Percentiles rank a stretch among this genome's conserved stretches.
Conservation (phyloP, 106 monocot species). For the Dendrobium chrysotoxum region DNA sequence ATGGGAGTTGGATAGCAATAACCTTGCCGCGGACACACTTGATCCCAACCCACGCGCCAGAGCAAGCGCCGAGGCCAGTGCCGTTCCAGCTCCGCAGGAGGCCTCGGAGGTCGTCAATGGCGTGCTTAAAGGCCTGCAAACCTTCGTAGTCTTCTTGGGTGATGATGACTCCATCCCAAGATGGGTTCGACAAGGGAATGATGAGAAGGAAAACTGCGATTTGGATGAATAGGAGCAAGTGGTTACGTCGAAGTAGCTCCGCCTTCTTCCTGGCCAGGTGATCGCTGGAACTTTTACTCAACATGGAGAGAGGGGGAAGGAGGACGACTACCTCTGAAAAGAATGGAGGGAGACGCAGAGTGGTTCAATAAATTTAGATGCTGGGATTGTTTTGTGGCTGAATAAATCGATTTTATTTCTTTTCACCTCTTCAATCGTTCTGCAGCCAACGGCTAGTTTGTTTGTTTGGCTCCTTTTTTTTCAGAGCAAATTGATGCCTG, state of each 20-base stretch:
- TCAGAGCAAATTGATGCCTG: not conserved
- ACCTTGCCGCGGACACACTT: slow-evolving; percentile 77
- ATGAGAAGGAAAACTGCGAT: not conserved
- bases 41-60: slow-evolving; percentile 76
- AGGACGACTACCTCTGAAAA: too few relatives aligned
- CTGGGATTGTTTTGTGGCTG: not conserved
- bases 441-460: slow-evolving; percentile 7
- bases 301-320: not conserved
- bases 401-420: not conserved
- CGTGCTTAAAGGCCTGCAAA: slow-evolving; percentile 64
- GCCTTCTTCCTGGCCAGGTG: not conserved
- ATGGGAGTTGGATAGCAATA: slow-evolving; percentile 71
- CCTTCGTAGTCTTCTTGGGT: slow-evolving; percentile 67
- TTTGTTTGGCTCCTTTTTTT: not conserved
- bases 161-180: slow-evolving; percentile 58
- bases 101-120: slow-evolving; percentile 45
- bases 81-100: slow-evolving; percentile 68
- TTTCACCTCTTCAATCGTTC: not conserved
- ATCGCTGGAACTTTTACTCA: slow-evolving; percentile 3
- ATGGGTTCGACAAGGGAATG: not conserved
- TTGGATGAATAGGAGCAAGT: not conserved
- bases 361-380: not conserved
- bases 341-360: not conserved
- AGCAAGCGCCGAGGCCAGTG: slow-evolving; percentile 66
- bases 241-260: not conserved